Evolutionary conservation across 176 grass and related monocot species (phyloP).

Genomic region (Thalia dealbata): DNA sequence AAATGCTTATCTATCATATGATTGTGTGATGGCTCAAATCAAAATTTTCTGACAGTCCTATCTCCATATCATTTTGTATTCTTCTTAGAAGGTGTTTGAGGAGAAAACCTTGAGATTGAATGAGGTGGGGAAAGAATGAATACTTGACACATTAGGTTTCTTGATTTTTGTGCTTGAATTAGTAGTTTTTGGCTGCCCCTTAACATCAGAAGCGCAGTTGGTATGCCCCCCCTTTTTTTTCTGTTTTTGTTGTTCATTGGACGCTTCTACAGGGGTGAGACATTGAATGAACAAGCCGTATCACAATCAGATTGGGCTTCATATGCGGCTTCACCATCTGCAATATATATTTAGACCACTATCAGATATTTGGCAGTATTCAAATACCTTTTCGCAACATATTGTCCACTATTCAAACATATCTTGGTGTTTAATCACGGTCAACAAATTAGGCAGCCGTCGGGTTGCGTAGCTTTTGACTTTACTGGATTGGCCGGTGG

Average conservation of each 20-base stretch:
- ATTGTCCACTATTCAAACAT: no score
- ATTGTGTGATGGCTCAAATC: no score
- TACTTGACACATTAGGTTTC: neutral
- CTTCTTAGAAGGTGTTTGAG: neutral
- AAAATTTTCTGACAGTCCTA: no score
- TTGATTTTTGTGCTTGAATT: neutral
- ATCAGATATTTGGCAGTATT: no score
- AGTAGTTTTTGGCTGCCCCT: neutral
- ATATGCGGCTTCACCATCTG: neutral
- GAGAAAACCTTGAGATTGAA: neutral
- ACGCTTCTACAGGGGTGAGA: neutral
- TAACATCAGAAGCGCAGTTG: neutral
- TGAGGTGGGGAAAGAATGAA: neutral
- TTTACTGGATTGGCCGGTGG: no score
- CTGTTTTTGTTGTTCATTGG: neutral
- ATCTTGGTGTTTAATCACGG: no score
- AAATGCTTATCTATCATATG: no score
- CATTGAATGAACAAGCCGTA: slow-evolving; percentile 10
- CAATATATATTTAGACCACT: neutral
- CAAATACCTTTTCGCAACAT: no score
- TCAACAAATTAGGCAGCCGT: no score
- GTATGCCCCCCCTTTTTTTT: neutral
- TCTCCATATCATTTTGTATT: no score
- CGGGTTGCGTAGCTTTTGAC: no score
- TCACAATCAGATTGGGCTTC: neutral